Conservation (phyloP, 1,139 yeast genomes). For the Debaryomyces coudertii region DNA sequence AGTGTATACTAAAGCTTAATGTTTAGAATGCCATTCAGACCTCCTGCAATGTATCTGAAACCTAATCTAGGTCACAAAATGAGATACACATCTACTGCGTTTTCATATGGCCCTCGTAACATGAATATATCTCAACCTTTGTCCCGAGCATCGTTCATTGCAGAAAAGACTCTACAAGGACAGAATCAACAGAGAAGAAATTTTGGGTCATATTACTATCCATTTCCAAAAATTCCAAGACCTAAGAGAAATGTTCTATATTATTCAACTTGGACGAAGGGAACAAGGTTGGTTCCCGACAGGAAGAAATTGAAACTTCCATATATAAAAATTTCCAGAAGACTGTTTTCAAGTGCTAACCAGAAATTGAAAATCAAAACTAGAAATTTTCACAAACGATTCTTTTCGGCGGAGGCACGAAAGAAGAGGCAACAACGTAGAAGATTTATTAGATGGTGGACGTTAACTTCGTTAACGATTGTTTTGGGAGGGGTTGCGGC, state of each 20-base stretch:
- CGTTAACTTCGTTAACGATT: constrained; percentile 64
- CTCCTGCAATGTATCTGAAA: constrained; percentile 22
- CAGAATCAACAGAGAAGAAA: constrained; percentile 25
- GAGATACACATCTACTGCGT: constrained; percentile 22
- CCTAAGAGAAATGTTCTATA: constrained; percentile 63
- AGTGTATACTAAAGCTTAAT: not conserved
- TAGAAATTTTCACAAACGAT: constrained; percentile 40
- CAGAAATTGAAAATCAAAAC: constrained; percentile 41
- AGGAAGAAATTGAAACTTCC: constrained; percentile 28
- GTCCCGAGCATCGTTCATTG: constrained; percentile 44
- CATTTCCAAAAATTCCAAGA: constrained; percentile 64
- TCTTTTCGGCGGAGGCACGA: constrained; percentile 50
- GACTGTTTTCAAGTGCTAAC: constrained; percentile 45
- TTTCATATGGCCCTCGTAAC: constrained; percentile 26
- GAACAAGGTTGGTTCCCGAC: constrained; percentile 21
- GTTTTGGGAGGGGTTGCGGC: constrained; percentile 69
- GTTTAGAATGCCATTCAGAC: constrained; percentile 28
- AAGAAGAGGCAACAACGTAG: constrained; percentile 48
- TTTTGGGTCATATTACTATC: constrained; percentile 39
- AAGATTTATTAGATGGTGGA: constrained; percentile 67
- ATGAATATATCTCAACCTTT: constrained; percentile 49
- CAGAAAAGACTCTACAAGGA: constrained; percentile 32
- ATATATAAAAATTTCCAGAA: constrained; percentile 30
- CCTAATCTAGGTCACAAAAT: constrained; percentile 14
- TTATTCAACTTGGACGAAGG: constrained; percentile 49